Conservation (phyloP, 2,329 filamentous ascomycete species). For the Raffaelea albimanens region DNA sequence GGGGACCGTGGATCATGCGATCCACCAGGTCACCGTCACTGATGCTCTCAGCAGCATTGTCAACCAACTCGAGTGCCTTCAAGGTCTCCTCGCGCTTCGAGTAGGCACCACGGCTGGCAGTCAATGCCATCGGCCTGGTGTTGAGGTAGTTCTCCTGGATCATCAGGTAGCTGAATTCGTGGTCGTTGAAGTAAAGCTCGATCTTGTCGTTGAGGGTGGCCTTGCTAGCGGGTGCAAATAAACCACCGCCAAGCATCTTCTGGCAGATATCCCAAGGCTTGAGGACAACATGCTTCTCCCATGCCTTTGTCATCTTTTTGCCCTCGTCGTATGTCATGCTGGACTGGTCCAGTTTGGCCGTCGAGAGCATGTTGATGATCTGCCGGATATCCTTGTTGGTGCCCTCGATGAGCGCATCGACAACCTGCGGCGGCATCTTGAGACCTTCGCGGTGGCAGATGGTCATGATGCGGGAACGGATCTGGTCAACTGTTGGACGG, state of each 20-base stretch:
- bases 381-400: conserved; percentile 94
- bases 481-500: conserved; percentile 81
- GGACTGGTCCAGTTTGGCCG: conserved; percentile 77
- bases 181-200: conserved; percentile 98
- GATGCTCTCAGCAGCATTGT: conserved; percentile 88
- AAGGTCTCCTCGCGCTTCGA: conserved; percentile 61
- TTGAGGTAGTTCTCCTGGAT: conserved; percentile 95
- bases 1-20: conserved; percentile 94
- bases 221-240: conserved; percentile 78
- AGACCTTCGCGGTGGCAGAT: conserved; percentile 88
- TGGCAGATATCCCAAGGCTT: conserved; percentile 98
- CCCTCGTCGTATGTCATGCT: conserved; percentile 76
- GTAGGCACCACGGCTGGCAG: conserved; percentile 45
- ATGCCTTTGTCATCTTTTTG: conserved; percentile 92
- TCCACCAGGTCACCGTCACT: conserved; percentile 95
- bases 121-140: conserved; percentile 61
- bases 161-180: conserved; percentile 96
- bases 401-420: conserved; percentile 91
- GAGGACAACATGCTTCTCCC: conserved; percentile 94
- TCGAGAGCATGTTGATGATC: conserved; percentile 97
- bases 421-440: conserved; percentile 71
- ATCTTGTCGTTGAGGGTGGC: conserved; percentile 93
- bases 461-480: conserved; percentile 85
- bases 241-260: conserved; percentile 79
- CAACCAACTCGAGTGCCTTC: conserved; percentile 77